Evolutionary conservation across 163 green algal genomes (phyloP), one percentile per base, ranked within the genome.

Genomic region (Scenedesmus sp.): DNA sequence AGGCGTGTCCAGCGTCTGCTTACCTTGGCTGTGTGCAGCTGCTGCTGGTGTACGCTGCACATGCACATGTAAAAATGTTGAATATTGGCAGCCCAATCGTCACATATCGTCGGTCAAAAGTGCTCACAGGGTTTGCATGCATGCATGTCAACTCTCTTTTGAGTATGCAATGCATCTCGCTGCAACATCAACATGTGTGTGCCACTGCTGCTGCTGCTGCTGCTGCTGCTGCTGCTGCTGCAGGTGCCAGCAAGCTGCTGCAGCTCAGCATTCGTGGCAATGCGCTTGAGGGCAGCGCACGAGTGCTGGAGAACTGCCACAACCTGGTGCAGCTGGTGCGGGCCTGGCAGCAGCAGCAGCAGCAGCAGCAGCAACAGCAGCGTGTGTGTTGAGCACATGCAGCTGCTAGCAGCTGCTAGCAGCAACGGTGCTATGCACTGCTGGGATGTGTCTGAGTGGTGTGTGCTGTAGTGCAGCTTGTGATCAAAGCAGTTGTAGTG

Each of bases 211-310:
- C 23, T 23, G 13, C 34, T 62, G 59, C 46, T 56, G 26, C 26
- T 64, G 54, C 62, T 82, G 84, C 60, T 89, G 23, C 70, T 79
- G 70, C 23, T 54, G 57, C 59, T 26, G 54, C 83, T 76, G 83
- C 57, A 77, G 83, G 1, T 10, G 12, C 55, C 46, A 73, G 52
- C 52, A 23, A 62, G 60, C 85, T 90, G 46, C 52, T 82, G 18
- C 16, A 60, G 23, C 85, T 90, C 62, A 82, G 55, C 60, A 12
- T 90, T 13, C 85, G 64, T 23, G 5, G 26, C 15, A 90, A 90
- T 64, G 3, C 4, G 20, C 16, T 90, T 3, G 64, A 66, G 34
- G 85, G 85, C 64, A 54, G 34, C n/a, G 83, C 83, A 23, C n/a
- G 23, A 6, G 83, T 64, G 59, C 20, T 74, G 57, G 57, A 77